These are phyloP conservation scores for Ophiosphaerella korrae DNA, from an alignment of 2,329 filamentous ascomycete species.

Conservation along the genomic window DNA sequence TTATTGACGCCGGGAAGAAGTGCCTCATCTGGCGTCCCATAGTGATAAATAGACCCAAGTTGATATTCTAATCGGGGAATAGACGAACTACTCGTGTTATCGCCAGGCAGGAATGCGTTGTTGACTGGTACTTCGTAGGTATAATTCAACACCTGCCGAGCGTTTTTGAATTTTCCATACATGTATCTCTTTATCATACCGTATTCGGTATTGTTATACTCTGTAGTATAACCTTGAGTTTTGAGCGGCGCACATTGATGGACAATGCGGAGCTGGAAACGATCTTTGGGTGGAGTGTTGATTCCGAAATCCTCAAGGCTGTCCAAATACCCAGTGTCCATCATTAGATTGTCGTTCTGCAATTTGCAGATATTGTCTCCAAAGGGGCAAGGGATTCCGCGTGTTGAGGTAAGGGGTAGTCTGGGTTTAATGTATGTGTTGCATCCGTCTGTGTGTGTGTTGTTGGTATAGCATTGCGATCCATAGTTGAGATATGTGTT, in stretches of 20 bases:
- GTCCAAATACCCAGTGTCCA: constrained; percentile 31
- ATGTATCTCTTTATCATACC: constrained; percentile 8
- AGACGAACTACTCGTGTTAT: constrained; percentile 4
- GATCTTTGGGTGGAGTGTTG: constrained; percentile 23
- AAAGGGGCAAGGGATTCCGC: constrained; percentile 25
- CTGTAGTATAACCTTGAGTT: constrained; percentile 17
- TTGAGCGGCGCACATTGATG: constrained; percentile 29
- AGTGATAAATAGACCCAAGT: neutral
- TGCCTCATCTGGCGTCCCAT: constrained; percentile 1
- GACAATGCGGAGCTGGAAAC: constrained; percentile 25
- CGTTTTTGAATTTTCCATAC: constrained; percentile 2
- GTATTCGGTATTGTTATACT: constrained; percentile 5
- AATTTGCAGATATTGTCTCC: constrained; percentile 18
- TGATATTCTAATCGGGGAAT: constrained; percentile 15
- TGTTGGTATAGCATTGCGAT: constrained; percentile 22
- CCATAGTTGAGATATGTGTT: constrained; percentile 24
- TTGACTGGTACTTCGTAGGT: constrained; percentile 10
- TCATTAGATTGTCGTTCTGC: constrained; percentile 14
- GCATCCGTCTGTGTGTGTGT: constrained; percentile 17
- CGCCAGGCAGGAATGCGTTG: constrained; percentile 7
- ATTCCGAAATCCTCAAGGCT: constrained; percentile 29
- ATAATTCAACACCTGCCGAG: constrained; percentile 3
- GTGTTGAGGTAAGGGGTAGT: constrained; percentile 10
- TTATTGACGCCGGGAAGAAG: neutral
- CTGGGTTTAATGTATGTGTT: constrained; percentile 18